phyloP scores from a whole-genome alignment of 2,329 filamentous ascomycete species.

The Penicillium hesseltinei region DNA sequence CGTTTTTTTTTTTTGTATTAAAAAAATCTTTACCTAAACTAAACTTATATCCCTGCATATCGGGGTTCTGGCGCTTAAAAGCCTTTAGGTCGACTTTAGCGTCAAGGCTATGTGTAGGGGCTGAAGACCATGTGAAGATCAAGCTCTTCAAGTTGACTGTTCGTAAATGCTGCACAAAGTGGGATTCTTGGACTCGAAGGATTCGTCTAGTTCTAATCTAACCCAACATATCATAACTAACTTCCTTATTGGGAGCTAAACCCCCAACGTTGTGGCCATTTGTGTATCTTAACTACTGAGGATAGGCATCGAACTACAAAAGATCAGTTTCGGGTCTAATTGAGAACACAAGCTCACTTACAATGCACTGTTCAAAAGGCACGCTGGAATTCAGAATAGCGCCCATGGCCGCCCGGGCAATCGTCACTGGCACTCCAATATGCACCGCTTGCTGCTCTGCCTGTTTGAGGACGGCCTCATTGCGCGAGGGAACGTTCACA shows the following conservation, averaged over 20 bases:
- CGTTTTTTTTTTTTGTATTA: no score
- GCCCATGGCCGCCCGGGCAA: constrained; percentile 7
- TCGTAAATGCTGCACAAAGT: not conserved
- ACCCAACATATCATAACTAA: not conserved
- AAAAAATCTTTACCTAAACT: not conserved
- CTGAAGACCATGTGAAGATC: not conserved
- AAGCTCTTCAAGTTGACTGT: not conserved
- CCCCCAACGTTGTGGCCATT: not conserved
- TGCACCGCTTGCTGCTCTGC: constrained; percentile 1
- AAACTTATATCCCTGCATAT: no score
- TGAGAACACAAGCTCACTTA: not conserved
- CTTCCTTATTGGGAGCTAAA: not conserved
- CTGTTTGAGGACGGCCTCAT: constrained; percentile 3
- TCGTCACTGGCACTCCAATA: constrained; percentile 6
- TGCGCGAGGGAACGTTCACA: constrained; percentile 1
- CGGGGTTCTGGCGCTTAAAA: not conserved
- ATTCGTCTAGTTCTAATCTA: not conserved
- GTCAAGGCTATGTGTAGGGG: not conserved
- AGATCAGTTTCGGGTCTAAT: not conserved
- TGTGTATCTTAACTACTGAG: not conserved
- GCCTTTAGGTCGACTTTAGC: not conserved
- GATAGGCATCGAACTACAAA: not conserved
- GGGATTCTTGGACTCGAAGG: not conserved
- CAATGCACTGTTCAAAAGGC: constrained; percentile 10
- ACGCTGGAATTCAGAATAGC: constrained; percentile 10